phyloP scores from a whole-genome alignment of 305 asterid genomes.

The Rubia balearica region DNA sequence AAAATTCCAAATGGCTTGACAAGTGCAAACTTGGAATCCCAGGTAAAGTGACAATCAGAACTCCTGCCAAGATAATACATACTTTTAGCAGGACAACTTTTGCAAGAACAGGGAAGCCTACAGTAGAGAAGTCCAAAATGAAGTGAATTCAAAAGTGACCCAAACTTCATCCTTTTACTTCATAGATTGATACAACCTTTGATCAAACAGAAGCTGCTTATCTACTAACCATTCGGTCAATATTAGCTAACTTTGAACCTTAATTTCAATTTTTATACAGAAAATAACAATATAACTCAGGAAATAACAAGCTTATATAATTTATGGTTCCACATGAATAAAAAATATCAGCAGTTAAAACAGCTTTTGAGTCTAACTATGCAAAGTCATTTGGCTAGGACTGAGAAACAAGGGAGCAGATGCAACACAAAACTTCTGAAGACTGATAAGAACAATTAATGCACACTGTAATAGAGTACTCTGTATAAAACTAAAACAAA shows the following conservation, averaged over 20 bases:
- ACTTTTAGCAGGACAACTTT: neutral
- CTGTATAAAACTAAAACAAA: too few species aligned
- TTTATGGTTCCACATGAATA: too few species aligned
- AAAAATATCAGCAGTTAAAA: too few species aligned
- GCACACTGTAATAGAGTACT: too few species aligned
- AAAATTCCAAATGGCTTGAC: neutral
- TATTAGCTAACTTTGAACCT: neutral
- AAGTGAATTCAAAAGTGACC: neutral
- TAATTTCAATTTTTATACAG: too few species aligned
- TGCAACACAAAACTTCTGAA: too few species aligned
- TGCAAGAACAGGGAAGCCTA: neutral
- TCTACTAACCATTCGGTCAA: neutral
- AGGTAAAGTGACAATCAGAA: neutral
- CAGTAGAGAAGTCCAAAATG: neutral
- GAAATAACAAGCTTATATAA: too few species aligned
- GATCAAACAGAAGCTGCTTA: neutral
- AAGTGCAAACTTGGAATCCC: neutral
- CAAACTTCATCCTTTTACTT: neutral
- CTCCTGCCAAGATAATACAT: constrained; percentile 5
- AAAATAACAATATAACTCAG: too few species aligned
- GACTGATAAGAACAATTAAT: too few species aligned
- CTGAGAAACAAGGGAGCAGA: too few species aligned
- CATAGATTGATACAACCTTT: neutral
- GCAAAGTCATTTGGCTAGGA: too few species aligned
- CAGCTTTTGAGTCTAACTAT: too few species aligned